Evolutionary conservation across 306 rosid species (phyloP).

Genomic region (Macrotyloma uniflorum): DNA sequence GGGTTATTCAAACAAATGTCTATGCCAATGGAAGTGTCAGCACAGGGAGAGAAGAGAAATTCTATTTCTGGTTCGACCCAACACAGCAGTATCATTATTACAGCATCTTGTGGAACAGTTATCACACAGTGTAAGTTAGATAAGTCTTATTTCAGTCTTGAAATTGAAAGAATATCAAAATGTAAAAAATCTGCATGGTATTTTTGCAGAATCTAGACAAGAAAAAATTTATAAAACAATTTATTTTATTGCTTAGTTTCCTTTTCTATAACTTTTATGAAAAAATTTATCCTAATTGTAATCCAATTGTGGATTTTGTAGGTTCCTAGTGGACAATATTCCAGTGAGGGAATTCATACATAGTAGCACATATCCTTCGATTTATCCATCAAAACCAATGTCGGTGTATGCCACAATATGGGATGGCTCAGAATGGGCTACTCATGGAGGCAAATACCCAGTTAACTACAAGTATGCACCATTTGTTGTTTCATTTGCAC

Average conservation of each 20-base stretch:
- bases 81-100: slow-evolving; percentile 71
- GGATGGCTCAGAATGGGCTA: slow-evolving; percentile 98
- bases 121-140: slow-evolving; percentile 76
- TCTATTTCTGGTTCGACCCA: slow-evolving; percentile 96
- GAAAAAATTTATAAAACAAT: no score
- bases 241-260: no score
- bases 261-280: no score
- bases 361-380: slow-evolving; percentile 43
- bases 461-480: slow-evolving; percentile 88
- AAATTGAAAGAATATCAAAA: not conserved
- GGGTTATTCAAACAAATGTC: slow-evolving; percentile 88
- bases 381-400: slow-evolving; percentile 89
- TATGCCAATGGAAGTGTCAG: slow-evolving; percentile 89
- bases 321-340: slow-evolving; percentile 87
- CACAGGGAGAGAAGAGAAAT: slow-evolving; percentile 97
- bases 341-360: slow-evolving; percentile 81
- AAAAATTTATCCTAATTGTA: not conserved
- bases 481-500: slow-evolving; percentile 67
- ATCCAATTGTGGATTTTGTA: slow-evolving; percentile 31
- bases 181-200: not conserved
- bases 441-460: slow-evolving; percentile 89
- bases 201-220: no score
- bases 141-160: not conserved
- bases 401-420: slow-evolving; percentile 86
- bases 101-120: slow-evolving; percentile 89